Base-by-base conservation (phyloP, 208 protist species). In the Wallacemonas sp. region DNA sequence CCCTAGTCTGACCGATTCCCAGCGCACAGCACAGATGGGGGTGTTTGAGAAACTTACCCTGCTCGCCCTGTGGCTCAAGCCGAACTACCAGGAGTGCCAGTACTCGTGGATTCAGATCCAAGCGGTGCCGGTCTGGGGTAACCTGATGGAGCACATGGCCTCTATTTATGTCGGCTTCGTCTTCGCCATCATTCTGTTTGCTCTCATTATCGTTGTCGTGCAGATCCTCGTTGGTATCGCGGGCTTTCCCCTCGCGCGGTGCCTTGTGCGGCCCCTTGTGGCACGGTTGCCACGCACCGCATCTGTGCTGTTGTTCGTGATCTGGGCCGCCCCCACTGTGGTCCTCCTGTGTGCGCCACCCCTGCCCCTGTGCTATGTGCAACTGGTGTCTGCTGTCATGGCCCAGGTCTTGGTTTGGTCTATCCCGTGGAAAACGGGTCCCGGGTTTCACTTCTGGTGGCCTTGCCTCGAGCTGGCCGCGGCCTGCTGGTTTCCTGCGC, bases 101-200 rank as follows among this genome's bases (percentile, higher is more conserved):
- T 84, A 78, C 53, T 79, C 80, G n/a, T 93, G 87, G 87, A 80
- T 93, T 34, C 59, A 63, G 14, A 75, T 86, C 62, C 82, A 84
- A 54, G 68, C 72, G 6, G 66, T 74, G n/a, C 61, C 77, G 14
- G 70, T 79, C 42, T 77, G 73, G 75, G 49, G 76, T 26, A 62
- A 79, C n/a, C 63, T 80, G 4, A 36, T 66, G 27, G 83, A 86
- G 44, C 76, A 88, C 58, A 56, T 90, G 24, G 58, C 80, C n/a
- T 80, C 76, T 36, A 44, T 88, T 33, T 70, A 73, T 41, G 75
- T 81, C 51, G 73, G 80, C 58, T 82, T 78, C 54, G 63, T 59
- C 53, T 36, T 90, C 14, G 62, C 71, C 19, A 30, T 53, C 17
- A 30, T 77, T 19, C 53, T 85, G 34, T 14, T 86, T 2, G 28